Evolutionary conservation across 306 rosid genomes (phyloP), one percentile per base, ranked within the genome.

Genomic region (Fragaria ananassa): DNA sequence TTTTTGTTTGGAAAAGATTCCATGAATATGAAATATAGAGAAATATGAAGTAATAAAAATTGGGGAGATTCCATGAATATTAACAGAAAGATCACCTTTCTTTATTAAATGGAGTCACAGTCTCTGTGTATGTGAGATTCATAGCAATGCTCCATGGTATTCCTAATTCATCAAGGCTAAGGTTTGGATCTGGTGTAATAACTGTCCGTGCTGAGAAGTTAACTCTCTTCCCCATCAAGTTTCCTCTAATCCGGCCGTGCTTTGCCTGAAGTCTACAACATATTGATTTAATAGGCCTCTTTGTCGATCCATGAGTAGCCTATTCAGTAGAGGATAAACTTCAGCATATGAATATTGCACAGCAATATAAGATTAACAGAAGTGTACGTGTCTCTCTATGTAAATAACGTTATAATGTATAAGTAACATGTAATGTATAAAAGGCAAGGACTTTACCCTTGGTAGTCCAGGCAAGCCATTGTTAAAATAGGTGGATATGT

Each of bases 171-270:
- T 95, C 99, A 6, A 95, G 89, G 82, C 89, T 95, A 74, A 95
- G 89, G 50, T 89, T 95, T 21, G 99, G 99, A 83, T 95, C 99
- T 11, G 99, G 99, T 15, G 99, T 95, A 60, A 95, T 95, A 44
- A 95, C 99, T 21, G 99, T 95, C 72, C 99, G 88, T 74, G 99
- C 99, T 41, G 99, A 95, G 89, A 95, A 95, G 77, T 95, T 97
- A 74, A 95, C 99, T 64, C 99, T 87, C 71, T 95, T 95, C 44
- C 99, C 99, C 99, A 95, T 95, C 87, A 95, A 85, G 79, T 95
- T 95, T 45, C 99, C 97, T 80, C 99, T 95, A 50, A 95, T 89
- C 41, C 99, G 92, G 17, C 99, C 98, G 80, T 95, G 96, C 79
- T 95, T 95, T 25, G 99, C 99, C 88, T 95, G 91, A 41, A 95